Percentiles rank a stretch among this genome's conserved stretches.
These are phyloP conservation scores for Fusarium nisikadoi DNA, from an alignment of 2,329 filamentous ascomycete species.

Conservation along the genomic window DNA sequence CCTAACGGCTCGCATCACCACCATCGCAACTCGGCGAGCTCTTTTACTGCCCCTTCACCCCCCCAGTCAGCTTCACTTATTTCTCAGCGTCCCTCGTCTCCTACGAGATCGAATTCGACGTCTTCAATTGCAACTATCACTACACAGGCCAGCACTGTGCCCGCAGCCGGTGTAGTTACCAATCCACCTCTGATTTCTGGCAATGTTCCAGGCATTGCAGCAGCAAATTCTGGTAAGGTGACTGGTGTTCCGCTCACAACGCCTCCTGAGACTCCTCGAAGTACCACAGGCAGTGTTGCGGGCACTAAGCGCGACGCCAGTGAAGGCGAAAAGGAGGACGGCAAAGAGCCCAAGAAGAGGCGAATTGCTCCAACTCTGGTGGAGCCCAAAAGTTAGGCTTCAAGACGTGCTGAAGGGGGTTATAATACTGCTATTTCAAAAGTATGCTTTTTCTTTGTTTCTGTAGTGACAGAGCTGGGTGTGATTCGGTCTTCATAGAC, in stretches of 20 bases:
- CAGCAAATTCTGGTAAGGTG: slow-evolving; percentile 73
- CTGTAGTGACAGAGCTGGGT: slow-evolving; percentile 4
- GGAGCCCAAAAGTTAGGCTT: slow-evolving; percentile 41
- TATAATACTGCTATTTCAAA: slow-evolving; percentile 20
- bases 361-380: slow-evolving; percentile 76
- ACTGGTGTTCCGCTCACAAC: slow-evolving; percentile 81
- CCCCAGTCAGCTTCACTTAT: slow-evolving; percentile 66
- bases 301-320: slow-evolving; percentile 68
- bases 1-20: slow-evolving; percentile 60
- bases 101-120: slow-evolving; percentile 84
- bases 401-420: background rate
- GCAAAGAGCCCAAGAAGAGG: slow-evolving; percentile 71
- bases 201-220: slow-evolving; percentile 79
- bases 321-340: slow-evolving; percentile 64
- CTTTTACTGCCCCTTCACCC: slow-evolving; percentile 68
- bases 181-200: slow-evolving; percentile 84
- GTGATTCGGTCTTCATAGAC: slow-evolving; percentile 16
- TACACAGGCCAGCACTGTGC: slow-evolving; percentile 66
- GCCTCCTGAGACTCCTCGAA: slow-evolving; percentile 85
- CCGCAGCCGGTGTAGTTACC: slow-evolving; percentile 69
- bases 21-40: slow-evolving; percentile 67
- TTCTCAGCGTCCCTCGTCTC: slow-evolving; percentile 77
- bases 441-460: slow-evolving; percentile 25
- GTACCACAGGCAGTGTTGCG: slow-evolving; percentile 45
- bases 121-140: slow-evolving; percentile 82